Base-by-base conservation (phyloP, 257 asterid genomes). In the Gynochthodes officinalis region DNA sequence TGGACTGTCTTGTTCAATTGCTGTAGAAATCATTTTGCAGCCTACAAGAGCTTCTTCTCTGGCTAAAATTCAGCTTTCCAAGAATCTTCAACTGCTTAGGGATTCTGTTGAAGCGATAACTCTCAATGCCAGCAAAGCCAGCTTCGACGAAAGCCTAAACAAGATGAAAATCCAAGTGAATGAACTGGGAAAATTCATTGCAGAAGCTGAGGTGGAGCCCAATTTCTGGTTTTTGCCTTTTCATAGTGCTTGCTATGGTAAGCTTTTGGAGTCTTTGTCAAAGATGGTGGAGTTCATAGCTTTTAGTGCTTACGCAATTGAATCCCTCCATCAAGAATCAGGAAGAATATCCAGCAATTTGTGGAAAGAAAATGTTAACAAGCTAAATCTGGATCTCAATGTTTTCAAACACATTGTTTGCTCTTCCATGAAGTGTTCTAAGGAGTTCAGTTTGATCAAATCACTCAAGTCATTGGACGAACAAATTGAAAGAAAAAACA, bases 161-260 rank as follows among this genome's bases (percentile, higher is more conserved):
- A 69, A 61, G 78, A 39, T 89, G 69, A 88, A 82, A 39, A 7
- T 11, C 1, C 75, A 80, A 3, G 71, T 88, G 42, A 76, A 4
- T 65, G 78, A 86, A 80, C 79, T 89, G 7, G 87, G 86, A 39
- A 92, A 89, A 55, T 77, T 70, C 74, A 81, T 80, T 14, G 93
- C 75, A 67, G 93, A 92, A 85, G 96, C 96, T 60, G 92, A 82
- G 60, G 83, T 58, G 74, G 97, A 92, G 82, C 97, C 97, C 71
- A 86, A 85, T 61, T 89, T 92, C 77, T 92, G 96, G 96, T 92
- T 89, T 81, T 71, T 88, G 43, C 96, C 96, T 67, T 89, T 92
- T 53, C 77, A 81, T 71, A 48, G 86, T 69, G 78, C 76, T 72
- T 79, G 88, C 59, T 92, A 84, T 64, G 40, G 42, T 65, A 85